Base-by-base conservation (phyloP, 179 eudicot species). In the Patellifolia procumbens region DNA sequence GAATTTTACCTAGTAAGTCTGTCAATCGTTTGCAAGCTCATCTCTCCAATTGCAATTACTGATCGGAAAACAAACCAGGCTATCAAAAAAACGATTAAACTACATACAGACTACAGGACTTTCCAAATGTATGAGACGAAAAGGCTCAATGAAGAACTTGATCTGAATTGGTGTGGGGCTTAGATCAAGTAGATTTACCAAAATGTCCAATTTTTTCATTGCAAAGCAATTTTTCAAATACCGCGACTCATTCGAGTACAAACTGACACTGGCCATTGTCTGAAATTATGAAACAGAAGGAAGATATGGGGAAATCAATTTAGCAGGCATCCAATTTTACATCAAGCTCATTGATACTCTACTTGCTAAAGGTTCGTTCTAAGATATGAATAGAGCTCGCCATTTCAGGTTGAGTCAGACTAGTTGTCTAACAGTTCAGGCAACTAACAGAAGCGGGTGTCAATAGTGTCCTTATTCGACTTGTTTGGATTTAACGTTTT, bases 1-100 rank as follows among this genome's bases (percentile, higher is more conserved):
- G 92, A 80, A 85, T 91, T 71, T 81, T 91, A 82, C 91, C 95
- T 9, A 88, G 97, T 90, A 84, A 84, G 58, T 26, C 26, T 0
- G 88, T 71, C 46, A 45, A 52, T 20, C 67, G 31, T 34, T 5
- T 15, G 7, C 28, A 63, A 45, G 28, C 10, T 16, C 73, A 4
- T 49, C 3, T 70, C 17, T 7, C 24, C 26, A 20, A 7, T 19
- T 29, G 2, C 73, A 24, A 20, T 68, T 68, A 39, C 28, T 17
- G 31, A 26, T 58, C 17, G 5, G 42, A 0, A 4, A 7, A 34
- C n/a, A n/a, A n/a, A n/a, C n/a, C n/a, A n/a, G n/a, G n/a, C n/a
- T n/a, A n/a, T n/a, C n/a, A 46, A 48, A 48, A 11, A 48, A 11
- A 13, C 52, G 12, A 48, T 48, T 48, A 48, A 48, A 48, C 52